Evolutionary conservation across 345 rosid genomes (phyloP).

Genomic region (Eucalyptus cloeziana): DNA sequence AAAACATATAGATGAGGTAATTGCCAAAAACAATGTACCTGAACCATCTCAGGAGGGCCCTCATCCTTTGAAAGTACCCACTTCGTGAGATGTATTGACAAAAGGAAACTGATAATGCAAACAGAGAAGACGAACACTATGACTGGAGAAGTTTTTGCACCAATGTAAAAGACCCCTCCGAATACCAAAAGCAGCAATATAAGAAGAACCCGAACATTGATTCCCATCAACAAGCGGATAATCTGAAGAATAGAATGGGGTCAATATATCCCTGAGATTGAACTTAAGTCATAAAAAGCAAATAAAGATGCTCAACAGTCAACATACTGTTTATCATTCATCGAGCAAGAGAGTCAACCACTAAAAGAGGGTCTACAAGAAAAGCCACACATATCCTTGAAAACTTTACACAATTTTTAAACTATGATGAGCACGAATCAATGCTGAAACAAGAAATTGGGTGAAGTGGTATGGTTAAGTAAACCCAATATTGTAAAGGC

Average conservation of each 20-base stretch:
- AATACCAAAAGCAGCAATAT: slow-evolving; percentile 56
- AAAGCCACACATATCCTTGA: background rate
- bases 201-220: slow-evolving; percentile 71
- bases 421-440: background rate
- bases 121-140: slow-evolving; percentile 84
- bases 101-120: slow-evolving; percentile 75
- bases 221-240: slow-evolving; percentile 65
- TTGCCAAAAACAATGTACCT: slow-evolving; percentile 34
- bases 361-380: background rate
- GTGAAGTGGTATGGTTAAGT: background rate
- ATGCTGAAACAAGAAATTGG: background rate
- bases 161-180: slow-evolving; percentile 70
- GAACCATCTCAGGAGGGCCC: slow-evolving; percentile 96
- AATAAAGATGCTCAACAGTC: background rate
- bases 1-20: background rate
- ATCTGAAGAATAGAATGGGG: slow-evolving; percentile 39
- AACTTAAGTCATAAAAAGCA: background rate
- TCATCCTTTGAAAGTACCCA: slow-evolving; percentile 99
- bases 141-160: slow-evolving; percentile 87
- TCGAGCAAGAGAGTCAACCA: background rate
- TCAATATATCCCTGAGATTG: background rate
- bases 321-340: background rate
- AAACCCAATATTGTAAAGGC: background rate
- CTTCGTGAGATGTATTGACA: slow-evolving; percentile 68
- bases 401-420: background rate